Percentiles rank a stretch among this genome's conserved stretches.
These are phyloP conservation scores for Musa balbisiana DNA, from an alignment of 202 grass and related monocot species.

Conservation along the genomic window DNA sequence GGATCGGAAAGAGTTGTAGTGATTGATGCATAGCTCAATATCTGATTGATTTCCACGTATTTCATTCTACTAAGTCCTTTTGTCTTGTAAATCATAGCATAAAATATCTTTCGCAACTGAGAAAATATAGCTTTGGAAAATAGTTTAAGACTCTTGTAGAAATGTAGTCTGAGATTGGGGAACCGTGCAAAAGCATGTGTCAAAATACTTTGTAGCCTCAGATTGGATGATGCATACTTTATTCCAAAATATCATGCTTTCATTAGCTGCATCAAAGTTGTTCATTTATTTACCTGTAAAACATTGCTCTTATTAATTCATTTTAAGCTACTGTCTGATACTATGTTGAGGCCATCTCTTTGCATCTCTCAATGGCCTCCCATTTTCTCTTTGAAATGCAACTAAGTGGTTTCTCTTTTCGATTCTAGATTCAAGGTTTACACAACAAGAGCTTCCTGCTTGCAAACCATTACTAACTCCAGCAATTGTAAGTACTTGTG, in stretches of 20 bases:
- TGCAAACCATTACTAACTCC: conserved; percentile 92
- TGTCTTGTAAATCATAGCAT: no score
- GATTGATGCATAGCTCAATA: background rate
- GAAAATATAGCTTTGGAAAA: no score
- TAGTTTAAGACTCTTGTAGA: no score
- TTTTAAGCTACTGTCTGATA: background rate
- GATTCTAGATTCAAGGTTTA: conserved; percentile 73
- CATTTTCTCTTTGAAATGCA: background rate
- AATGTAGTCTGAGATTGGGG: no score
- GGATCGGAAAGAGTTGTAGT: background rate
- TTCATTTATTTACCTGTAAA: background rate
- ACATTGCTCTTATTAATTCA: background rate
- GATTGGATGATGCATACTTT: background rate
- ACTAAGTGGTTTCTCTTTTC: background rate
- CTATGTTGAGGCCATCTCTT: background rate
- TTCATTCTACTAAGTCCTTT: background rate
- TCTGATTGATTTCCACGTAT: background rate
- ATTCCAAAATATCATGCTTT: no score
- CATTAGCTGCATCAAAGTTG: background rate
- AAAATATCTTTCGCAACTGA: no score
- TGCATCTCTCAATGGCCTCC: background rate
- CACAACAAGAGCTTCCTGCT: conserved; percentile 90
- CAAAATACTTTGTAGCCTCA: no score
- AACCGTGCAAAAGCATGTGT: no score
- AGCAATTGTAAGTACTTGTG: conserved; percentile 47